Conservation (phyloP, 2,329 filamentous ascomycete species). For the Furcasterigmium furcatum region DNA sequence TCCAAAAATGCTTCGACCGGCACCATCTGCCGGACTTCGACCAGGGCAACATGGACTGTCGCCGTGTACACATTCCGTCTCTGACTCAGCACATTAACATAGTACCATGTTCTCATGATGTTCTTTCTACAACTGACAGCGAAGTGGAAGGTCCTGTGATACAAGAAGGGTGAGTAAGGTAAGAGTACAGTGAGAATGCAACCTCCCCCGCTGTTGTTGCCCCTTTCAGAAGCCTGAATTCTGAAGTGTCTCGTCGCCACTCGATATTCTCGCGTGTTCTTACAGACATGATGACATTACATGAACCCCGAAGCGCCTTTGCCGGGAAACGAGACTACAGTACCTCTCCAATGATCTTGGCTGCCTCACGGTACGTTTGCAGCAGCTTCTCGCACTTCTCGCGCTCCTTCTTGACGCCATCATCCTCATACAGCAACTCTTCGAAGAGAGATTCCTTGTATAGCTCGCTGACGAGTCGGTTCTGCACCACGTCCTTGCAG, state of each 20-base stretch:
- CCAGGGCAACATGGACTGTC: no score
- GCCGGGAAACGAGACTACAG: slow-evolving; percentile 47
- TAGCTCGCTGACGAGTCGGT: slow-evolving; percentile 89
- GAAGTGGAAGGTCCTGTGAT: not conserved
- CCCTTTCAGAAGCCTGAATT: no score
- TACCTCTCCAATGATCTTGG: slow-evolving; percentile 97
- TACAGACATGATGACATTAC: not conserved
- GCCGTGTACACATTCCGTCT: no score
- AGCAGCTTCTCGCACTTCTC: slow-evolving; percentile 98
- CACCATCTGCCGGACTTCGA: no score
- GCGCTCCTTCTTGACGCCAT: slow-evolving; percentile 93
- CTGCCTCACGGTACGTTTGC: slow-evolving; percentile 93
- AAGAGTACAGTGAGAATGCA: no score
- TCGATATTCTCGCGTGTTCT: not conserved
- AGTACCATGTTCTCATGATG: not conserved
- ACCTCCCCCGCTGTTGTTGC: no score
- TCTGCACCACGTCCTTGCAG: slow-evolving; percentile 97
- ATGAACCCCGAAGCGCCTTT: not conserved
- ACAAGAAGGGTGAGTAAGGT: no score
- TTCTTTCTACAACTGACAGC: not conserved
- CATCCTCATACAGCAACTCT: slow-evolving; percentile 94
- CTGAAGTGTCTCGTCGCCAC: not conserved
- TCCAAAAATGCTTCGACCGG: no score
- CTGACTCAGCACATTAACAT: no score
- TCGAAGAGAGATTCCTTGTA: slow-evolving; percentile 91